Conservation (phyloP, 1,284 basidiomycete genomes). For the Sutorius eximius region DNA sequence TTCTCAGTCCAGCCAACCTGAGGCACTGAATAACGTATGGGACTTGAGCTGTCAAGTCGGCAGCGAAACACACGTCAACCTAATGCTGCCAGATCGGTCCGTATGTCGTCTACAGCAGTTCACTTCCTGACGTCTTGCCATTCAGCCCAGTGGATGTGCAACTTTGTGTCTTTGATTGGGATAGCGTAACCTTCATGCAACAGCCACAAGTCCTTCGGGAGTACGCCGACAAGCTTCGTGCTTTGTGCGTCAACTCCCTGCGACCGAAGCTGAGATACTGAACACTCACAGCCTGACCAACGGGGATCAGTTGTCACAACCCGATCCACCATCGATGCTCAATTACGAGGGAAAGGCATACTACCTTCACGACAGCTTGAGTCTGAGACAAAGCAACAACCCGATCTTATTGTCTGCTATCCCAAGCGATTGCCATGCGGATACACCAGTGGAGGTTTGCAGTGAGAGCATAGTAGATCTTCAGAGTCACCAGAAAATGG, state of each 20-base stretch:
- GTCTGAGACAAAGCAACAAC: slow-evolving; percentile 48
- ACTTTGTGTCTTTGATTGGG: slow-evolving; percentile 43
- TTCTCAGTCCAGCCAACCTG: not conserved
- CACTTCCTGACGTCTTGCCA: slow-evolving; percentile 8
- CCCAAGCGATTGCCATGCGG: not conserved
- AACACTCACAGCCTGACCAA: slow-evolving; percentile 30
- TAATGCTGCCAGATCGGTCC: slow-evolving; percentile 62
- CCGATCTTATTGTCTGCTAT: slow-evolving; percentile 14
- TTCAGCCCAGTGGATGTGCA: slow-evolving; percentile 52
- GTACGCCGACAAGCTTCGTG: slow-evolving; percentile 43
- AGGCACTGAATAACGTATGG: not conserved
- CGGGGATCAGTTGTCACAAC: slow-evolving; percentile 35
- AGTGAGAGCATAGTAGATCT: slow-evolving; percentile 53
- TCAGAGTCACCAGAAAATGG: slow-evolving; percentile 53
- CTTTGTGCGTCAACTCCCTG: slow-evolving; percentile 43
- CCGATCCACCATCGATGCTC: slow-evolving; percentile 54
- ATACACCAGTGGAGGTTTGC: slow-evolving; percentile 25
- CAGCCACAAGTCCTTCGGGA: slow-evolving; percentile 45
- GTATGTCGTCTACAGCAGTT: slow-evolving; percentile 17
- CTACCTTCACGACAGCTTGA: slow-evolving; percentile 50
- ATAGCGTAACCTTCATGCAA: slow-evolving; percentile 26
- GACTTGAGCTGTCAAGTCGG: slow-evolving; percentile 21
- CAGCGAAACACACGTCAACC: slow-evolving; percentile 38
- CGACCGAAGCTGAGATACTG: slow-evolving; percentile 10
- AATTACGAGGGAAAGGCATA: slow-evolving; percentile 43